Base-by-base conservation (phyloP, 768 basidiomycete genomes). In the Rossbeevera mucosa region DNA sequence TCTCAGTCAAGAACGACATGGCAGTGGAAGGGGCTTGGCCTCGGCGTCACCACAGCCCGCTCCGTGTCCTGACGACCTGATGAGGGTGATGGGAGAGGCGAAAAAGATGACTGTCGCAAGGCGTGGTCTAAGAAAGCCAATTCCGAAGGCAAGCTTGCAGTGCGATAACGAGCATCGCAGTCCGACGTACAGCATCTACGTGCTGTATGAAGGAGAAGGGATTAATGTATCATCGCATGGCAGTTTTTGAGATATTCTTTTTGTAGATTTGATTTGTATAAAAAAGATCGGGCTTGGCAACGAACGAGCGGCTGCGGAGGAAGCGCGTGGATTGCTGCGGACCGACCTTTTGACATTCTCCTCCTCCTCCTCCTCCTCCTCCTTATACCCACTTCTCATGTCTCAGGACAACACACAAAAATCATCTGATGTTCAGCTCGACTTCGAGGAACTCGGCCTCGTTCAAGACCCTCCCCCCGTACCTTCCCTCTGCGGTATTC, bases 151-250 rank as follows among this genome's bases (percentile, higher is more conserved):
- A 43, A 48, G 44, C 14, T 40, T 25, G 13, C 47, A 54, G 28
- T 53, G 48, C 44, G 66, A 68, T 3, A 65, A n/a, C n/a, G n/a
- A n/a, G n/a, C n/a, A 91, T 55, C 75, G 82, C 55, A 88, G 88
- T 60, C 87, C 89, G 16, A 91, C 89, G 5, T 91, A 91, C 59
- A 91, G 88, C 64, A 80, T 91, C 50, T 91, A 86, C 62, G 85
- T 85, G 36, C 58, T 89, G 57, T 90, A 90, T 61, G 84, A 81
- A 48, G 74, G 69, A 24, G 82, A 83, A 41, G 71, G 80, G 58
- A 86, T n/a, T n/a, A n/a, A n/a, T n/a, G n/a, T n/a, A n/a, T n/a
- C 54, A 18, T 68, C 61, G 16, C 65, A 58, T 24, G 68, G 62
- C 7, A 62, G 58, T 56, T 64, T 57, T 56, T 59, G 51, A 66